Percentiles rank a stretch among this genome's conserved stretches.
Conservation (phyloP, 2,329 filamentous ascomycete species). For the Diaporthe helianthi region DNA sequence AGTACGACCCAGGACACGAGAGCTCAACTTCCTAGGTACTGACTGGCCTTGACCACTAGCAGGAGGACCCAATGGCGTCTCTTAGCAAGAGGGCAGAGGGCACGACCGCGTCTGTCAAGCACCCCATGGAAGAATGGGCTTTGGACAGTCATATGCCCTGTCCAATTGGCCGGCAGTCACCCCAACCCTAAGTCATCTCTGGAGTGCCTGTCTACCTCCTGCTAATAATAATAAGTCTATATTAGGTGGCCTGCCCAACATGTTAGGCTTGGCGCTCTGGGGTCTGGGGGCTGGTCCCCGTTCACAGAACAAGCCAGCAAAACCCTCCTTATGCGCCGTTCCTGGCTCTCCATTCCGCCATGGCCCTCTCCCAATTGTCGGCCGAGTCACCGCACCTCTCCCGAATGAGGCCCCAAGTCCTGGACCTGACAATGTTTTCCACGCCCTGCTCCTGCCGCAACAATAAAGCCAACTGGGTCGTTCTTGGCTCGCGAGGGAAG, state of each 20-base stretch:
- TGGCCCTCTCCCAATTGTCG: conserved; percentile 68
- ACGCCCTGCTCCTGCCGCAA: conserved; percentile 78
- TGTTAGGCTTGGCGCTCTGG: neutral
- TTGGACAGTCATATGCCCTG: neutral
- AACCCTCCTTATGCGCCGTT: conserved; percentile 29
- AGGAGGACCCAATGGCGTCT: too few relatives aligned
- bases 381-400: conserved; percentile 73
- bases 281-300: neutral
- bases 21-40: too few relatives aligned
- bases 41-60: neutral
- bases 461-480: conserved; percentile 77
- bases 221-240: neutral
- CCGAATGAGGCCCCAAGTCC: conserved; percentile 81
- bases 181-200: neutral
- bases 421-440: conserved; percentile 78
- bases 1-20: neutral
- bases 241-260: neutral
- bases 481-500: conserved; percentile 79
- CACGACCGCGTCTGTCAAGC: neutral
- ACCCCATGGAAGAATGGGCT: neutral
- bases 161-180: neutral
- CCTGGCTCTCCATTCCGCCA: conserved; percentile 66
- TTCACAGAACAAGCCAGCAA: neutral
- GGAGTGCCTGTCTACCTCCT: neutral
- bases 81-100: neutral